Evolutionary conservation across 1,284 basidiomycete genomes (phyloP), one percentile per base, ranked within the genome.

Genomic region (Phylloboletellus chloephorus): DNA sequence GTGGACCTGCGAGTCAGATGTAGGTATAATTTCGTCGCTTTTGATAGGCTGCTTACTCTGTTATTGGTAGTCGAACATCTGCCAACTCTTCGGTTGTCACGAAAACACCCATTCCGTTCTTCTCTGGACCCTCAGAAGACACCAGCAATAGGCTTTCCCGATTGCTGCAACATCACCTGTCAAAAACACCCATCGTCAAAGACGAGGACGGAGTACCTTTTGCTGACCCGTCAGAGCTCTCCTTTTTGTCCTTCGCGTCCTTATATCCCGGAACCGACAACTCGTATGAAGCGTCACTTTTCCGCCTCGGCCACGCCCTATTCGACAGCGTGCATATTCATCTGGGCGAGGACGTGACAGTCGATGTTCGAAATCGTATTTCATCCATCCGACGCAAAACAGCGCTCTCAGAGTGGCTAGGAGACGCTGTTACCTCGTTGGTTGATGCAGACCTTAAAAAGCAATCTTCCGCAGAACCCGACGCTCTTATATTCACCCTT

Each of bases 241-340:
- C 81, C 30, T 98, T 98, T 64, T 72, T 76, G 7, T 82, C 91
- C 21, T 92, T 95, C 55, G 72, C 78, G 2, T 64, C 74, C 3
- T 68, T 88, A 12, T 95, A 92, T 60, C 75, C 85, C 8, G 57
- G 78, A 16, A 78, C 78, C 29, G 88, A 95, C 55, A 72, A 74
- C 12, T 81, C 86, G 0, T 79, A 80, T 51, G 85, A 89, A 56
- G 85, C 91, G 1, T 77, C 75, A 10, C 61, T 97, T 19, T 98
- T 94, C 72, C 80, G 86, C 17, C 77, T 98, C 0, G 92, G 91
- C 5, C 76, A 78, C n/a, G 90, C 91, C 0, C 72, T 98, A 0
- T 98, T 98, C 57, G 96, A 98, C 64, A 73, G 78, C 21, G 71
- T 95, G 23, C 71, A 79, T 30, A 69, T 90, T n/a, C 76, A 76